Evolutionary conservation across 1,284 basidiomycete genomes (phyloP), one percentile per base, ranked within the genome.

Genomic region (Filobasidium uniguttulatum): DNA sequence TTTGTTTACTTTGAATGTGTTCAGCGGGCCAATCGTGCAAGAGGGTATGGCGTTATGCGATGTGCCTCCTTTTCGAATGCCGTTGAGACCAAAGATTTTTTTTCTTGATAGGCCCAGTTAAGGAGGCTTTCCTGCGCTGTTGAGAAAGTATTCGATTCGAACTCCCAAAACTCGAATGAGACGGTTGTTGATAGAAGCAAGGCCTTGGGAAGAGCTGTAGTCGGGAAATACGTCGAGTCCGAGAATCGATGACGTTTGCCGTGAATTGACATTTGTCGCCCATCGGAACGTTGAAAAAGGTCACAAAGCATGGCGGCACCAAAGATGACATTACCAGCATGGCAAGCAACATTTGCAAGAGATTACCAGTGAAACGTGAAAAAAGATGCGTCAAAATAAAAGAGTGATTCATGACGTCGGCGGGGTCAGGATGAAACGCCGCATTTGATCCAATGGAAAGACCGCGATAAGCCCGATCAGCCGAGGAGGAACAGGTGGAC

Each of bases 51-150:
- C 35, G 12, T 28, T 23, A 40, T 40, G 34, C 37, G 40, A 35
- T 28, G 8, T 44, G 15, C 8, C n/a, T n/a, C n/a, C n/a, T n/a
- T n/a, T n/a, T n/a, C n/a, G n/a, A n/a, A n/a, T n/a, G n/a, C n/a
- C n/a, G n/a, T n/a, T n/a, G n/a, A n/a, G n/a, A n/a, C n/a, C n/a
- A n/a, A n/a, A n/a, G n/a, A n/a, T n/a, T n/a, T n/a, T n/a, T n/a
- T n/a, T n/a, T n/a, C n/a, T 6, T 7, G 17, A 20, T 44, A 12
- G 37, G 45, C 22, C 40, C 46, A 49, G 50, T 54, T 54, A 54
- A 43, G 52, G 52, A 23, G 52, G 52, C 34, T 50, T 54, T 26
- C 40, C 45, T 50, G 44, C 52, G 29, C 48, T 50, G 34, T 44
- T 44, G 26, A 54, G 52, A 20, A 47, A 50, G 44, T 7, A 48